Base-by-base conservation (phyloP, 225 moss, liverwort and hornwort genomes). In the Marchantia polymorpha region DNA sequence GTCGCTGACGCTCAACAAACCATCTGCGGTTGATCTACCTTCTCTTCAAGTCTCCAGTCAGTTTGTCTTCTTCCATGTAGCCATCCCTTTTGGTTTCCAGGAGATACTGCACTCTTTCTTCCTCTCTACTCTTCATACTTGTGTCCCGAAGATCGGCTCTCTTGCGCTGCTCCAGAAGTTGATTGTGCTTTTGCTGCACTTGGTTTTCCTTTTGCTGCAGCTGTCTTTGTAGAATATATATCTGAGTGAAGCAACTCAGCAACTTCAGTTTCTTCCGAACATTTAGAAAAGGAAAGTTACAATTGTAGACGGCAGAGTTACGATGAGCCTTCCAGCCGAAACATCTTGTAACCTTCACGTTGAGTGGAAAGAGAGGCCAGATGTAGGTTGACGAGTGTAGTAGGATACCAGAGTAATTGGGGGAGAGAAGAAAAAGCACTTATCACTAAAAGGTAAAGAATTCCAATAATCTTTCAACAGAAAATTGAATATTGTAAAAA, bases 121-220 rank as follows among this genome's bases (percentile, higher is more conserved):
- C 89, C 76, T 85, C 76, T 79, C 78, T 85, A 55, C 77, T 85
- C 69, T 91, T 89, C 69, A 79, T 82, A 55, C 78, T 89, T 26
- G 78, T 79, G 58, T 90, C 89, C 50, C 89, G 90, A 7, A 68
- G 84, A 30, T 86, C 91, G 31, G 83, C 79, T 82, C 87, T 88
- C 77, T 91, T 91, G 25, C 86, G 88, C 77, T 91, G 87, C 72
- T 92, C 90, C 77, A 76, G 67, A 39, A 83, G 84, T 71, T 80
- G 77, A 51, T 79, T 47, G 20, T 81, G 54, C 53, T 78, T 81
- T 72, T 84, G 81, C 63, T 87, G 85, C 70, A 90, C 58, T 77
- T 91, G 90, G 82, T 90, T 81, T 16, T 91, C 92, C 58, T 86
- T 90, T 73, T 89, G 88, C 81, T 91, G 91, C 70, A 93, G 76